Evolutionary conservation across 306 rosid genomes (phyloP).

Genomic region (Glycine soja): DNA sequence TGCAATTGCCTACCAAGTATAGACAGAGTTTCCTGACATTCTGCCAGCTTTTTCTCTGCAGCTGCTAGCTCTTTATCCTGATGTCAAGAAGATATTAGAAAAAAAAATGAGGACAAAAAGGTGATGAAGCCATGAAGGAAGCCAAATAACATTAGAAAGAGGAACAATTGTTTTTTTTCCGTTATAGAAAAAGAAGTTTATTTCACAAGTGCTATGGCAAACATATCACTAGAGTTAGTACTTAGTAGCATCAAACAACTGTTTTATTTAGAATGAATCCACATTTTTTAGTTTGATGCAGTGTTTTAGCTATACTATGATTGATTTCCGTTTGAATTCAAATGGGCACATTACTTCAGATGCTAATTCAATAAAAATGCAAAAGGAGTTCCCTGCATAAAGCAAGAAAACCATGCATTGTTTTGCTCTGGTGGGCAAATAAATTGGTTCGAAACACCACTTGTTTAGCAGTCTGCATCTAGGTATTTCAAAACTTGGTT

Average conservation of each 20-base stretch:
- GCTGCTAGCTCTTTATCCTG: conserved; percentile 73
- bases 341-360: background rate
- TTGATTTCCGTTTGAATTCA: conserved; percentile 23
- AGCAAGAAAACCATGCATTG: background rate
- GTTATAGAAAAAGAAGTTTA: background rate
- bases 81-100: conserved; percentile 43
- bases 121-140: background rate
- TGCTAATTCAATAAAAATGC: background rate
- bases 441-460: no score
- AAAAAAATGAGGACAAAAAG: background rate
- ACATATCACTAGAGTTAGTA: background rate
- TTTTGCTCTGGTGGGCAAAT: background rate
- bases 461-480: background rate
- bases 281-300: background rate
- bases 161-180: background rate
- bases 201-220: background rate
- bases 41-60: conserved; percentile 87
- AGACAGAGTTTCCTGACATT: conserved; percentile 86
- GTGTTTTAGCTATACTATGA: background rate
- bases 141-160: conserved; percentile 6
- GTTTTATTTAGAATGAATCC: conserved; percentile 11
- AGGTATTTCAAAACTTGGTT: background rate
- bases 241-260: conserved; percentile 7
- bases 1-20: conserved; percentile 87
- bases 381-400: background rate